These are phyloP conservation scores for Kodamaea neixiangensis DNA, from an alignment of 805 yeast species.

Conservation along the genomic window DNA sequence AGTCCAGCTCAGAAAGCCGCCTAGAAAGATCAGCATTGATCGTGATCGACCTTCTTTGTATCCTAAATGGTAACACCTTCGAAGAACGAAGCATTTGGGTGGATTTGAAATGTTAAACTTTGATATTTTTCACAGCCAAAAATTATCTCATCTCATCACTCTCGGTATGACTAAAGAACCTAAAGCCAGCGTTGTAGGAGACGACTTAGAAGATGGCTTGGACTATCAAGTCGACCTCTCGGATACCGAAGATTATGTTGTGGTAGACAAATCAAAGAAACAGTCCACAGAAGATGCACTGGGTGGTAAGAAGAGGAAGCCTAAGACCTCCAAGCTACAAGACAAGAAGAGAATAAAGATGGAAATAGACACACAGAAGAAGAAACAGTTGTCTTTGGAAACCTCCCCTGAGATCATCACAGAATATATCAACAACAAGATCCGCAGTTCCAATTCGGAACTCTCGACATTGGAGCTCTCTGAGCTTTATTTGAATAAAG, in stretches of 20 bases:
- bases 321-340: conserved; percentile 46
- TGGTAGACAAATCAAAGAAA: conserved; percentile 16
- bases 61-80: not conserved
- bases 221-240: conserved; percentile 54
- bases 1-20: conserved; percentile 3
- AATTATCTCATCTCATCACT: conserved; percentile 12
- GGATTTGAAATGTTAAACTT: not conserved
- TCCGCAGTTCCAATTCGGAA: conserved; percentile 62
- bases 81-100: not conserved
- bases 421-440: conserved; percentile 63
- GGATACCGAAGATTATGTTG: conserved; percentile 22
- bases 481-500: conserved; percentile 60
- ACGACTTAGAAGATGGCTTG: conserved; percentile 80
- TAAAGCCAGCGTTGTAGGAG: conserved; percentile 39
- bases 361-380: conserved; percentile 63
- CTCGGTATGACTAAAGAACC: conserved; percentile 5
- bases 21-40: conserved; percentile 27
- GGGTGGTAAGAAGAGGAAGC: conserved; percentile 24
- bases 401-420: conserved; percentile 58
- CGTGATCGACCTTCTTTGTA: conserved; percentile 3
- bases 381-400: conserved; percentile 53
- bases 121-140: not conserved
- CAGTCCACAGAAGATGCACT: conserved; percentile 10
- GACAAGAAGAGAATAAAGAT: conserved; percentile 67
- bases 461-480: conserved; percentile 74